Evolutionary conservation across 768 basidiomycete species (phyloP), one percentile per base, ranked within the genome.

Genomic region (Stropharia rugosoannulata): DNA sequence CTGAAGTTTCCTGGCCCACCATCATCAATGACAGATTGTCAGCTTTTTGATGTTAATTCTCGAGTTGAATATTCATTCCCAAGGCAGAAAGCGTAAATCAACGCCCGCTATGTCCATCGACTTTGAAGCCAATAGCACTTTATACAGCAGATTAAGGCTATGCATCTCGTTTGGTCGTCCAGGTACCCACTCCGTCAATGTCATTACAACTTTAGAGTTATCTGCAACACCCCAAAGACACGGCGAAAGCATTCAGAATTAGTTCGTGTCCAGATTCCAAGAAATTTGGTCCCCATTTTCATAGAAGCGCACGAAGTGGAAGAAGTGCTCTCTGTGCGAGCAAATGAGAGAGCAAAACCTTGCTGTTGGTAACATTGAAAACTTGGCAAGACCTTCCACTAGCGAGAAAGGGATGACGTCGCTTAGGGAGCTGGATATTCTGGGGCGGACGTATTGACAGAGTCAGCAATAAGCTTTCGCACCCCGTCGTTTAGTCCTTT

Each of bases 11-110:
- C 59, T 64, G 56, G 60, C 49, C 61, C 55, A 64, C 63, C 58
- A 62, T 60, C 63, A 64, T 60, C 61, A 64, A 27, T 48, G 54
- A 54, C 44, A 56, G 47, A 51, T 51, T 59, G 63, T 54, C 59
- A 64, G 52, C 52, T 42, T 44, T 38, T 56, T 60, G 59, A 58
- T 57, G 59, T 40, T 37, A 56, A 51, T 36, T 49, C 53, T 59
- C 56, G 54, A 54, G 15, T 42, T 27, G 47, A 48, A 51, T 54
- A 53, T 48, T 51, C 56, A 55, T 55, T 51, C 56, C 54, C 44
- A 45, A 62, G 59, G 62, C 62, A 63, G 57, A 63, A 60, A 47
- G 56, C 61, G 61, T 62, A 62, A 62, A 58, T 62, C 61, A 62
- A 62, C 61, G 61, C 61, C 54, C 58, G 45, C 48, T 16, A 38